These are phyloP conservation scores for Fragaria vesca DNA, from an alignment of 306 rosid genomes.

Conservation along the genomic window DNA sequence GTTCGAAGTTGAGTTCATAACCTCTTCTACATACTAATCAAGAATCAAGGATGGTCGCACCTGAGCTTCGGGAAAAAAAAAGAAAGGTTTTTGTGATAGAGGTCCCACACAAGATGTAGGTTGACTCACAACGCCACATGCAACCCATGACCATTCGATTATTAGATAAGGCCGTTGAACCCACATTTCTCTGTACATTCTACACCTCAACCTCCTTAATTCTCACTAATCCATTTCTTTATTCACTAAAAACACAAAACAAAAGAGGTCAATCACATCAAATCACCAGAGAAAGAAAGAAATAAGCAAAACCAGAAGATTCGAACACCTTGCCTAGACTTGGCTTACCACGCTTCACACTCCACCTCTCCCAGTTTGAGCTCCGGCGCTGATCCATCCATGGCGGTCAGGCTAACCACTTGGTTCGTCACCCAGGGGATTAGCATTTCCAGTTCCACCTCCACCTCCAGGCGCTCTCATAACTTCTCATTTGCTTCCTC, in stretches of 20 bases:
- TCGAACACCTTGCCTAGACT: constrained; percentile 5
- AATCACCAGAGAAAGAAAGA: too few relatives aligned
- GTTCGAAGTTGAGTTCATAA: too few relatives aligned
- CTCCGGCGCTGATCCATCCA: constrained; percentile 16
- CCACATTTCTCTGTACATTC: not conserved
- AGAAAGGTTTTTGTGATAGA: too few relatives aligned
- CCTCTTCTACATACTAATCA: too few relatives aligned
- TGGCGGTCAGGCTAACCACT: constrained; percentile 62
- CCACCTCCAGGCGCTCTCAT: constrained; percentile 27
- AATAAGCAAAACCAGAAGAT: not conserved
- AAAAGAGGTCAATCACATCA: not conserved
- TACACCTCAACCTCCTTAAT: not conserved
- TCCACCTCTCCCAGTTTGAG: not conserved
- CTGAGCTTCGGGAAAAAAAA: too few relatives aligned
- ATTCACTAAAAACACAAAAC: not conserved
- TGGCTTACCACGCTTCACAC: not conserved
- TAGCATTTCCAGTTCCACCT: constrained; percentile 17
- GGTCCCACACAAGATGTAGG: not conserved
- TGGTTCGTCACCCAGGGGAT: constrained; percentile 55
- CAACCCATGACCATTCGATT: not conserved
- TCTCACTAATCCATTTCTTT: not conserved
- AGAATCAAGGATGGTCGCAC: too few relatives aligned
- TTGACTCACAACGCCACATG: not conserved
- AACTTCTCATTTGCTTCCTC: constrained; percentile 29
- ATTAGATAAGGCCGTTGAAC: constrained; percentile 8